A percentile compares a stretch with the other conserved stretches of the same genome.
These are phyloP conservation scores for Calvatia gigantea DNA, from an alignment of 768 basidiomycete species.

Conservation along the genomic window DNA sequence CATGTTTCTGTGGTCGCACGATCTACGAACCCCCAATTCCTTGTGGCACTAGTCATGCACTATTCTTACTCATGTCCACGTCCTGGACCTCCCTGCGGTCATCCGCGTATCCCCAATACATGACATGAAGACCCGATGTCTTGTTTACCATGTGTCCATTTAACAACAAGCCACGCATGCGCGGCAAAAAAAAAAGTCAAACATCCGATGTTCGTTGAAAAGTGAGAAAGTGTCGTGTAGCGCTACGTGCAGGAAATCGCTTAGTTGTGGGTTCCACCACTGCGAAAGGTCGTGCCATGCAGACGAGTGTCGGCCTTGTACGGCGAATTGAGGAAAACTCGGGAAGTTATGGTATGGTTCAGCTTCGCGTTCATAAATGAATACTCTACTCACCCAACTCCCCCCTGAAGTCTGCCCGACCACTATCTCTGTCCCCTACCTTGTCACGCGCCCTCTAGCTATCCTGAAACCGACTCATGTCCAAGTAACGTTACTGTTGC, in stretches of 20 bases:
- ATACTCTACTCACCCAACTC: neutral
- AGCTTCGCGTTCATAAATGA: neutral
- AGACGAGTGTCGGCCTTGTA: slow-evolving; percentile 77
- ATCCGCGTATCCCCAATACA: slow-evolving; percentile 68
- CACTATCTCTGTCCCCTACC: slow-evolving; percentile 72
- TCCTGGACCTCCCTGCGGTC: slow-evolving; percentile 75
- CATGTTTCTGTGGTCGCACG: slow-evolving; percentile 85
- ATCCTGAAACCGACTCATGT: slow-evolving; percentile 80
- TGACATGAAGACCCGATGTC: slow-evolving; percentile 71
- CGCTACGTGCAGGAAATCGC: slow-evolving; percentile 68
- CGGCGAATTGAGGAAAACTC: slow-evolving; percentile 78
- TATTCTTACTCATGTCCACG: slow-evolving; percentile 80
- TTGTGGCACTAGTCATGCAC: slow-evolving; percentile 75
- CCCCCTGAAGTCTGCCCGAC: slow-evolving; percentile 48
- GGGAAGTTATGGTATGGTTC: slow-evolving; percentile 74
- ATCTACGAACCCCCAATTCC: slow-evolving; percentile 85
- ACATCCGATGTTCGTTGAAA: slow-evolving; percentile 81
- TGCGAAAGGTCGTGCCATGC: slow-evolving; percentile 83
- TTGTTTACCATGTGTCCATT: slow-evolving; percentile 87
- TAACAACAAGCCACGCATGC: slow-evolving; percentile 83
- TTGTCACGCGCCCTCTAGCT: slow-evolving; percentile 89
- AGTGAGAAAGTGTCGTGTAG: slow-evolving; percentile 83
- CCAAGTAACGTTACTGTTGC: slow-evolving; percentile 58
- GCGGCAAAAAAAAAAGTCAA: slow-evolving; percentile 80
- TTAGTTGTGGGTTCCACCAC: slow-evolving; percentile 86